A percentile compares a stretch with the other conserved stretches of the same genome.
Evolutionary conservation across 2,329 filamentous ascomycete species (phyloP).

Genomic region (Hyphodiscus sp.): DNA sequence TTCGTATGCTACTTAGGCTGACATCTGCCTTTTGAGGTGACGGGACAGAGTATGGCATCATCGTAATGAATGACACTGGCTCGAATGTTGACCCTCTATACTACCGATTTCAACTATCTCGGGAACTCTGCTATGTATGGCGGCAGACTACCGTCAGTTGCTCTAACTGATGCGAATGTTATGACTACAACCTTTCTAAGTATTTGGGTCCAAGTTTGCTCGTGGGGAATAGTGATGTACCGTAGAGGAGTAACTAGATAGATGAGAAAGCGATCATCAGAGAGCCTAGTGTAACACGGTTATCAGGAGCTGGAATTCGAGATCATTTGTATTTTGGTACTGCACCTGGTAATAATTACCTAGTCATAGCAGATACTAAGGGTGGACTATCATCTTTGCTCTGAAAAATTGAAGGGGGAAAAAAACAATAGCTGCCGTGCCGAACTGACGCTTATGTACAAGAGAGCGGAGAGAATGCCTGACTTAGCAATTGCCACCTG

Average conservation of each 20-base stretch:
- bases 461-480: no score
- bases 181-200: no score
- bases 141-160: no score
- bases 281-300: not conserved
- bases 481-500: no score
- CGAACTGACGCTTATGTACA: no score
- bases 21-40: not conserved
- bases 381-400: conserved; percentile 1
- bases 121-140: not conserved
- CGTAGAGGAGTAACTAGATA: no score
- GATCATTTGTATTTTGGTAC: conserved; percentile 3
- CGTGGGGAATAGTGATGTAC: no score
- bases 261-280: not conserved
- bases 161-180: no score
- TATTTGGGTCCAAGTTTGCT: no score
- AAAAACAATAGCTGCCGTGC: no score
- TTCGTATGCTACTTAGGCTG: conserved; percentile 1
- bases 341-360: conserved; percentile 1
- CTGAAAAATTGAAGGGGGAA: no score
- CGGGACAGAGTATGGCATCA: not conserved
- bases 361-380: not conserved
- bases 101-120: not conserved
- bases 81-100: not conserved
- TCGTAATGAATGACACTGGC: conserved; percentile 1
- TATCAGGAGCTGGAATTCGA: conserved; percentile 1